Percentiles rank a stretch among this genome's conserved stretches.
Evolutionary conservation across 768 basidiomycete species (phyloP).

Genomic region (Tephrocybe sp.): DNA sequence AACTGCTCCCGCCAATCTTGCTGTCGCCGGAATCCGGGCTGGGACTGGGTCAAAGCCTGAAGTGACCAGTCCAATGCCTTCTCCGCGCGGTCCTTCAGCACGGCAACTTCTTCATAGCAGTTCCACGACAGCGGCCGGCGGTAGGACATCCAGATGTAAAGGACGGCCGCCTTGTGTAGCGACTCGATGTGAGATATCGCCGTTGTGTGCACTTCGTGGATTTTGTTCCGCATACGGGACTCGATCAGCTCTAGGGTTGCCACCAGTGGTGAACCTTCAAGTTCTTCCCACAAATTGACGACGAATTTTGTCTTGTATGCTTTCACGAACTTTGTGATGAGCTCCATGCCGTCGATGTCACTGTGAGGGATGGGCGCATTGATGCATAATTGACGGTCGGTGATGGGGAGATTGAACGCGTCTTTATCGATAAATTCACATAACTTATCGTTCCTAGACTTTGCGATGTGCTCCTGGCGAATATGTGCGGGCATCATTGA

Average conservation of each 20-base stretch:
- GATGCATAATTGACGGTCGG: conserved; percentile 45
- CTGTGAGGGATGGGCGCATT: conserved; percentile 57
- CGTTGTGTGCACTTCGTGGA: conserved; percentile 10
- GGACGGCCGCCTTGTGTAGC: conserved; percentile 71
- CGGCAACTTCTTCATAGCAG: conserved; percentile 47
- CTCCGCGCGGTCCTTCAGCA: conserved; percentile 65
- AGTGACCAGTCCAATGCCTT: conserved; percentile 65
- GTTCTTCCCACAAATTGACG: conserved; percentile 41
- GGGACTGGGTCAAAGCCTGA: conserved; percentile 34
- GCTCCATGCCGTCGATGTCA: conserved; percentile 32
- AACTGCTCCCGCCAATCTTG: background rate
- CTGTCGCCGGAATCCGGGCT: no score
- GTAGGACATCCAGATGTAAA: conserved; percentile 85
- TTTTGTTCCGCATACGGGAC: conserved; percentile 24
- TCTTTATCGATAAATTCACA: conserved; percentile 45
- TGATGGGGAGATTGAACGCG: conserved; percentile 36
- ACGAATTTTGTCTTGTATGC: conserved; percentile 38
- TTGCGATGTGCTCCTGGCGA: conserved; percentile 29
- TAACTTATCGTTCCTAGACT: conserved; percentile 19
- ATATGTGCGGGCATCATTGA: conserved; percentile 43
- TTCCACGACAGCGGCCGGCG: conserved; percentile 69
- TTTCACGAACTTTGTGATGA: conserved; percentile 39
- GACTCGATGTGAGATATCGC: no score
- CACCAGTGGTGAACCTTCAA: conserved; percentile 39
- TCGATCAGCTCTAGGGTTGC: conserved; percentile 42